Percentiles rank a stretch among this genome's conserved stretches.
Evolutionary conservation across 2,329 filamentous ascomycete species (phyloP).

Genomic region (Venturiaceae sp.): DNA sequence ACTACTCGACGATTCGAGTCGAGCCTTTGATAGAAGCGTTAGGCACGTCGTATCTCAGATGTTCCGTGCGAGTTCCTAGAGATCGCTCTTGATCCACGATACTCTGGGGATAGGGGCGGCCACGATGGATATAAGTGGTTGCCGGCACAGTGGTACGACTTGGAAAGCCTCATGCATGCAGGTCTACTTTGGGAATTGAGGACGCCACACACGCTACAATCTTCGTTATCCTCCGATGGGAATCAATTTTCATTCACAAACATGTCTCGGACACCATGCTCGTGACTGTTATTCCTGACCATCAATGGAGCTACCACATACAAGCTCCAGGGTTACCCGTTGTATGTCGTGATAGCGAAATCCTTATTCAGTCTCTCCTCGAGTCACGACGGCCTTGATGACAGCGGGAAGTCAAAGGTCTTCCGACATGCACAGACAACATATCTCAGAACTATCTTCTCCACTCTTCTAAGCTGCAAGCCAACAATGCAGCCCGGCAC

Average conservation of each 20-base stretch:
- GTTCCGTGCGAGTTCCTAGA: not conserved
- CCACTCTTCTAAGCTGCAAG: not conserved
- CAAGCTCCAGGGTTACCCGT: not conserved
- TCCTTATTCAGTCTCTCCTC: not conserved
- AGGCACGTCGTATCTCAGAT: not conserved
- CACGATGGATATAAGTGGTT: not conserved
- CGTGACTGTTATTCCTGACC: not conserved
- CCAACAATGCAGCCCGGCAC: not conserved
- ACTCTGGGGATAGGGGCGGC: not conserved
- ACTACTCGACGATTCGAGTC: not conserved
- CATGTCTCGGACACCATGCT: not conserved
- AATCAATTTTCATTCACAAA: not conserved
- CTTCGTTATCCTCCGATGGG: not conserved
- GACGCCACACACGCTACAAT: not conserved
- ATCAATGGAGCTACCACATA: not conserved
- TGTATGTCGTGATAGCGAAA: not conserved
- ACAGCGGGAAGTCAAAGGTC: not conserved
- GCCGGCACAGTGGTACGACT: not conserved
- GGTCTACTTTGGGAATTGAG: not conserved
- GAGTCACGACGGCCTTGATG: not conserved
- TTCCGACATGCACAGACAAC: not conserved
- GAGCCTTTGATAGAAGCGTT: not conserved
- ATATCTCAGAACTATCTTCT: not conserved
- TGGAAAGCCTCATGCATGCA: not conserved
- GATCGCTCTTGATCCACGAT: not conserved